These are phyloP conservation scores for Takashimella tepidaria DNA, from an alignment of 1,284 basidiomycete genomes.

Conservation along the genomic window DNA sequence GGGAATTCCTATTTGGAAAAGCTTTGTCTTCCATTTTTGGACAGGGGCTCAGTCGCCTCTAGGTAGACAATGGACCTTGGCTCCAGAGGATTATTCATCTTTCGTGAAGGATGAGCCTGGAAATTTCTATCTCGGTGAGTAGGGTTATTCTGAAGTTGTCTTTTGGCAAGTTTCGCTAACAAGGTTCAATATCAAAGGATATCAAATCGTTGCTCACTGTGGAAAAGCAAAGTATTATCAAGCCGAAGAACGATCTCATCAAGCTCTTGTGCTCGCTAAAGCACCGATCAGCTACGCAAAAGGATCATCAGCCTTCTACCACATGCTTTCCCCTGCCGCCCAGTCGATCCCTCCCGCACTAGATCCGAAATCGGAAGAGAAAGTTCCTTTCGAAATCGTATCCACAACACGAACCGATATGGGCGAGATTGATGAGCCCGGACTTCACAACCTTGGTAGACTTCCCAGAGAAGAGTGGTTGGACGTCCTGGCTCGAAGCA, in stretches of 20 bases:
- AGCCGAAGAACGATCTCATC: slow-evolving; percentile 27
- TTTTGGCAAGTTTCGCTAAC: too few species aligned
- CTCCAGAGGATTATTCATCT: slow-evolving; percentile 38
- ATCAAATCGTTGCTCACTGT: slow-evolving; percentile 45
- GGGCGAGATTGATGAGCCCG: background rate
- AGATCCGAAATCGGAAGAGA: slow-evolving; percentile 4
- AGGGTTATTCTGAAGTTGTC: background rate
- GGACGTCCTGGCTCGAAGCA: slow-evolving; percentile 8
- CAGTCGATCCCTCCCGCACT: background rate
- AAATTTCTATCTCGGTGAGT: slow-evolving; percentile 42
- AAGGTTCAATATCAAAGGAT: too few species aligned
- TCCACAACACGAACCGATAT: slow-evolving; percentile 18
- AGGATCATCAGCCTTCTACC: slow-evolving; percentile 2
- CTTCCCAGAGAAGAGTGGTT: slow-evolving; percentile 6
- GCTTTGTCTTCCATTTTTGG: slow-evolving; percentile 31
- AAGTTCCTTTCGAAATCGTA: slow-evolving; percentile 22
- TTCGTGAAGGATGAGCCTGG: slow-evolving; percentile 9
- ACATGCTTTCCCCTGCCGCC: slow-evolving; percentile 5
- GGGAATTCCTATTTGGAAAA: slow-evolving; percentile 29
- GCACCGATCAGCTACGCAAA: slow-evolving; percentile 31
- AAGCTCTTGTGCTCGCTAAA: slow-evolving; percentile 46
- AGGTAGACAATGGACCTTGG: slow-evolving; percentile 29
- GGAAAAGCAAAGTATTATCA: slow-evolving; percentile 11
- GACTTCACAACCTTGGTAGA: slow-evolving; percentile 8
- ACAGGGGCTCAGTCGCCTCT: slow-evolving; percentile 13